phyloP scores from a whole-genome alignment of 2,329 filamentous ascomycete genomes.

The Tolypocladium endophyticum region DNA sequence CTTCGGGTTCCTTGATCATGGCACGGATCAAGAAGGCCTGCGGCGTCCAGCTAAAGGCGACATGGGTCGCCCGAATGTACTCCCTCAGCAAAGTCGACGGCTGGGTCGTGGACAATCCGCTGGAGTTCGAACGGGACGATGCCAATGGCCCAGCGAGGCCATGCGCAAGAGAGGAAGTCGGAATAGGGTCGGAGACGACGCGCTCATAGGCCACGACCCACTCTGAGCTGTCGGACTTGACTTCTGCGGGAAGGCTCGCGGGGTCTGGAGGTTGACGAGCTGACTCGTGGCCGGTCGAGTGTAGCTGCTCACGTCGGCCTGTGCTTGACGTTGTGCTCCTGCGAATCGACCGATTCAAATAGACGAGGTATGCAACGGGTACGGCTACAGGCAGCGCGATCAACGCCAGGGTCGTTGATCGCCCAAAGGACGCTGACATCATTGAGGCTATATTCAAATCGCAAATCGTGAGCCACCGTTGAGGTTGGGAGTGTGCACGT shows the following conservation, averaged over 20 bases:
- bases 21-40: slow-evolving; percentile 18
- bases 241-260: slow-evolving; percentile 10
- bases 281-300: background rate
- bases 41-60: slow-evolving; percentile 21
- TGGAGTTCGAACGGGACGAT: slow-evolving; percentile 5
- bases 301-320: background rate
- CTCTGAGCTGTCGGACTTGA: slow-evolving; percentile 7
- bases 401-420: background rate
- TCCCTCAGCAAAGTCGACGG: slow-evolving; percentile 11
- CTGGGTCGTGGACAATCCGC: background rate
- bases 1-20: slow-evolving; percentile 9
- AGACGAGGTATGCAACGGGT: slow-evolving; percentile 7
- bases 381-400: slow-evolving; percentile 2
- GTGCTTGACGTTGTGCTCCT: slow-evolving; percentile 3
- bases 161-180: slow-evolving; percentile 3
- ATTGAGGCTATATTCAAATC: too few species aligned
- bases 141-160: slow-evolving; percentile 3
- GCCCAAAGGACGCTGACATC: background rate
- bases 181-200: slow-evolving; percentile 13
- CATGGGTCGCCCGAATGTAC: slow-evolving; percentile 17
- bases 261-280: background rate
- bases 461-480: too few species aligned
- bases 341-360: slow-evolving; percentile 4
- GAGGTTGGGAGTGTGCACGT: too few species aligned
- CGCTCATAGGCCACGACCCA: slow-evolving; percentile 19